Evolutionary conservation across 2,329 filamentous ascomycete species (phyloP).

Genomic region (Calonectria ilicicola): DNA sequence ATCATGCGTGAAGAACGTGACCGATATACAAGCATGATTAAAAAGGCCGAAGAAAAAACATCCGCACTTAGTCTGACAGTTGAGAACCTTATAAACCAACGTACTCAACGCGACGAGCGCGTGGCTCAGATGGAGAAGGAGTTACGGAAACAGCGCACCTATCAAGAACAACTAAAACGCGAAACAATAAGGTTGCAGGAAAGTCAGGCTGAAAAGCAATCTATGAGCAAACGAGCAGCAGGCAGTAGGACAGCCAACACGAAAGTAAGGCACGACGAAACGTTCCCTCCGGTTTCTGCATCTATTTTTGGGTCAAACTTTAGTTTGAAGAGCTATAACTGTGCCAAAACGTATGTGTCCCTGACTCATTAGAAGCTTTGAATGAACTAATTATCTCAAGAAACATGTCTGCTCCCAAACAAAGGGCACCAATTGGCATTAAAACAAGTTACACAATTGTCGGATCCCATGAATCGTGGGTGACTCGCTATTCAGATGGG

Average conservation of each 20-base stretch:
- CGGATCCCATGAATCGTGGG: background rate
- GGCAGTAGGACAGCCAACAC: background rate
- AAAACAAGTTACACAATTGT: background rate
- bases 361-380: background rate
- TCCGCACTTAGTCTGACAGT: background rate
- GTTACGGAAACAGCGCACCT: background rate
- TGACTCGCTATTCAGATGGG: conserved; percentile 4
- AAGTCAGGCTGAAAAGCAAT: background rate
- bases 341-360: background rate
- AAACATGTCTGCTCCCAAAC: background rate
- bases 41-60: conserved; percentile 13
- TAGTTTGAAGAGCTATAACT: background rate
- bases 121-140: conserved; percentile 12
- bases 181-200: background rate
- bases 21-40: conserved; percentile 23
- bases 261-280: background rate
- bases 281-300: background rate
- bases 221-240: background rate
- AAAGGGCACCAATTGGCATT: background rate
- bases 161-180: background rate
- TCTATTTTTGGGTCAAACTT: background rate
- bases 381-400: background rate
- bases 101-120: conserved; percentile 10
- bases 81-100: conserved; percentile 15
- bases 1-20: conserved; percentile 19